phyloP scores from a whole-genome alignment of 1,284 basidiomycete species.

The Veloboletus limbatus region DNA sequence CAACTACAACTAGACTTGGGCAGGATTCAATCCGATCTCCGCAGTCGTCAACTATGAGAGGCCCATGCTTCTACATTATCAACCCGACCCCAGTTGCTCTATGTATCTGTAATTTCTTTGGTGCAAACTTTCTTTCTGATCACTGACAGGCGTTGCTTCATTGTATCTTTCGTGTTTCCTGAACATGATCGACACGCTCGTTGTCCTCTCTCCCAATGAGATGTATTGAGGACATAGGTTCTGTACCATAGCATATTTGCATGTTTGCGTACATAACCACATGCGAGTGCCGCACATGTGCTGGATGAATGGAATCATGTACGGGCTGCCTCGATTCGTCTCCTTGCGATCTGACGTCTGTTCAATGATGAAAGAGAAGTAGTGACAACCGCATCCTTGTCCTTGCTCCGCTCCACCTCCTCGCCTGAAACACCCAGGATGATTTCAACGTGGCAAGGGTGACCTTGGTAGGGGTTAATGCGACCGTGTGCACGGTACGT shows the following conservation, averaged over 20 bases:
- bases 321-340: conserved; percentile 78
- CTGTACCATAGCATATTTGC: conserved; percentile 31
- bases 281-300: conserved; percentile 8
- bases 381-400: conserved; percentile 59
- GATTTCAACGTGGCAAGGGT: conserved; percentile 95
- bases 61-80: too few species aligned
- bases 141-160: too few species aligned
- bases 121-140: too few species aligned
- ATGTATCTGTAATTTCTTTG: too few species aligned
- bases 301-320: conserved; percentile 18
- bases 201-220: conserved; percentile 2
- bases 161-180: conserved; percentile 4
- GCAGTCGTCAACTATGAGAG: conserved; percentile 13
- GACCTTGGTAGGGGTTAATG: conserved; percentile 89
- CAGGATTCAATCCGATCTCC: not conserved
- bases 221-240: too few species aligned
- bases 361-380: conserved; percentile 63
- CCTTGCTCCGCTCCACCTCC: conserved; percentile 88
- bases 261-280: conserved; percentile 34
- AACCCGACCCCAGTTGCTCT: not conserved
- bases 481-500: conserved; percentile 99
- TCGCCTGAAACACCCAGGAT: conserved; percentile 78
- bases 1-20: not conserved
- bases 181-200: conserved; percentile 8
- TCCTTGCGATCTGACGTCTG: conserved; percentile 79